Conservation (phyloP, 2,329 filamentous ascomycete species). For the Diaporthe aspalathi region DNA sequence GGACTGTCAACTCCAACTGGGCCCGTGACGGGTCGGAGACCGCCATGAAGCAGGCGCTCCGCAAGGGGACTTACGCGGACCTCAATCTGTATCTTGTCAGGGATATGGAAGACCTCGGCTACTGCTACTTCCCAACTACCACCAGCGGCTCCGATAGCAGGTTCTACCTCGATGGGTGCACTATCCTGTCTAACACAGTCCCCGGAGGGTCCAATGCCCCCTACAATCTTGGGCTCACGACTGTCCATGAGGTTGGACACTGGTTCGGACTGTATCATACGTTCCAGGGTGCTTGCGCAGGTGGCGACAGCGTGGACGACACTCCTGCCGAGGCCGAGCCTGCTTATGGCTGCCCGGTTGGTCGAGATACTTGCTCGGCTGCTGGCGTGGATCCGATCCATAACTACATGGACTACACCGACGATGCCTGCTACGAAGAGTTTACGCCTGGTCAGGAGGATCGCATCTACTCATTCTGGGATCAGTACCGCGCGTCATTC, state of each 20-base stretch:
- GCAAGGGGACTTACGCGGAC: conserved; percentile 54
- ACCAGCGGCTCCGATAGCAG: conserved; percentile 45
- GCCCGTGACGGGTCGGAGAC: conserved; percentile 53
- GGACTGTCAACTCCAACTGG: conserved; percentile 60
- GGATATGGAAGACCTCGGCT: conserved; percentile 54
- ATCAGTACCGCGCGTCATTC: conserved; percentile 44
- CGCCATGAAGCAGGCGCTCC: conserved; percentile 58
- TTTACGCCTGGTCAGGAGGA: conserved; percentile 52
- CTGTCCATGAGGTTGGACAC: conserved; percentile 56
- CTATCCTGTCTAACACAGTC: conserved; percentile 45
- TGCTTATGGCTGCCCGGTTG: conserved; percentile 52
- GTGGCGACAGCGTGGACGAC: conserved; percentile 54
- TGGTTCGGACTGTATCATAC: conserved; percentile 59
- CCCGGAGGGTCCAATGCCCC: conserved; percentile 46
- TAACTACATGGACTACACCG: conserved; percentile 54
- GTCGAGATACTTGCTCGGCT: conserved; percentile 48
- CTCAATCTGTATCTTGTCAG: conserved; percentile 61
- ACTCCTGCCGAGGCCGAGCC: conserved; percentile 52
- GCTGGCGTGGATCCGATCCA: conserved; percentile 49
- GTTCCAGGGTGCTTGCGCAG: conserved; percentile 54
- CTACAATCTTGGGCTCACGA: conserved; percentile 53
- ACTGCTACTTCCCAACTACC: conserved; percentile 60
- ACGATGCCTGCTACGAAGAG: conserved; percentile 53
- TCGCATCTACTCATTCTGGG: conserved; percentile 48
- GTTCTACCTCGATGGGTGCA: conserved; percentile 47